phyloP scores from a whole-genome alignment of 2,329 filamentous ascomycete species.

The Paraphaeosphaeria sporulosa region DNA sequence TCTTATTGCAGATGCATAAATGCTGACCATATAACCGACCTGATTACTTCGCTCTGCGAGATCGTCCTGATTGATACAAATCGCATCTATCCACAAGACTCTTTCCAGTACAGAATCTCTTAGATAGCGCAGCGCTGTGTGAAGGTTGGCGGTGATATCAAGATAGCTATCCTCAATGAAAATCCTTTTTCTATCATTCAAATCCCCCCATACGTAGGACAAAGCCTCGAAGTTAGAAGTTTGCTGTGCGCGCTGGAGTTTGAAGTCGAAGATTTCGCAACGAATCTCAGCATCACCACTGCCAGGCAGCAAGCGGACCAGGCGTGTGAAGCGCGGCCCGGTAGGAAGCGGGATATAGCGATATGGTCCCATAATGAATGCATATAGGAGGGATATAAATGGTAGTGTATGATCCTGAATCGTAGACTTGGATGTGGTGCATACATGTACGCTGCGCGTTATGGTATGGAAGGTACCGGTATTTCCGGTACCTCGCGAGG shows the following conservation, averaged over 20 bases:
- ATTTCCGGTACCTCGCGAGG: too few relatives aligned
- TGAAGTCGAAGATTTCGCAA: conserved; percentile 27
- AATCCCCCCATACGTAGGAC: neutral
- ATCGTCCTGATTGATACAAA: neutral
- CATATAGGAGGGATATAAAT: too few relatives aligned
- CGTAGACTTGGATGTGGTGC: too few relatives aligned
- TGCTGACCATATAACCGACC: neutral
- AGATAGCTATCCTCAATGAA: neutral
- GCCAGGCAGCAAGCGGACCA: neutral
- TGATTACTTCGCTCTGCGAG: neutral
- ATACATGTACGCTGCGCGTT: too few relatives aligned
- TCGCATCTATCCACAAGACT: neutral
- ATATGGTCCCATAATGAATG: conserved; percentile 13
- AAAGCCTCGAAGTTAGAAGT: neutral
- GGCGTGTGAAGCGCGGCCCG: neutral
- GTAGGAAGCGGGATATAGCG: neutral
- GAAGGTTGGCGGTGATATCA: neutral
- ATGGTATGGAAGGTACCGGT: too few relatives aligned
- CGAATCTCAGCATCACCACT: neutral
- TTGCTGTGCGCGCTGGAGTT: conserved; percentile 21
- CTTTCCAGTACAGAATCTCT: neutral
- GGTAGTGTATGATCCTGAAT: too few relatives aligned
- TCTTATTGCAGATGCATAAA: neutral
- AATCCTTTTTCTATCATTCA: neutral
- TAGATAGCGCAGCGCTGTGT: neutral